Evolutionary conservation across 352 stramenopile species (phyloP).

Genomic region (Pythium biforme): DNA sequence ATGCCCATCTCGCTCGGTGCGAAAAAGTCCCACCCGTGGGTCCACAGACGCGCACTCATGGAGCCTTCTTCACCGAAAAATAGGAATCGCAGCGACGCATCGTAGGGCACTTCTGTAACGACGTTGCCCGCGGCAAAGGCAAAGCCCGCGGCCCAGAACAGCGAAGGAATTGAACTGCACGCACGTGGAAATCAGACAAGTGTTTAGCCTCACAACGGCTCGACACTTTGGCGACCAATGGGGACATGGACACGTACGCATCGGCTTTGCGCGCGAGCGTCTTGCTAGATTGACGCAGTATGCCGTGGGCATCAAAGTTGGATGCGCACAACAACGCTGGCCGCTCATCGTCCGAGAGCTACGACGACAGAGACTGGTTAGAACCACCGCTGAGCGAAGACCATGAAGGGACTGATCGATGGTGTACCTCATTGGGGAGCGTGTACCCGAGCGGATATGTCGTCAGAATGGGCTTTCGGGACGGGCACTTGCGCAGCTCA

Average conservation of each 20-base stretch:
- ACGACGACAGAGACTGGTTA: not conserved
- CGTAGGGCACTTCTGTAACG: conserved; percentile 81
- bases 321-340: conserved; percentile 67
- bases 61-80: conserved; percentile 95
- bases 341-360: conserved; percentile 48
- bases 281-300: conserved; percentile 64
- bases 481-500: conserved; percentile 49
- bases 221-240: not conserved
- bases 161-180: conserved; percentile 48
- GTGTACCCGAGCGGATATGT: conserved; percentile 93
- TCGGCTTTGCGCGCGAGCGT: conserved; percentile 36
- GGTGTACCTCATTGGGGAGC: conserved; percentile 56
- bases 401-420: not conserved
- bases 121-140: conserved; percentile 55
- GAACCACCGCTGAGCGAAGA: too few relatives aligned
- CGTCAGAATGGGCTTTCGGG: conserved; percentile 84
- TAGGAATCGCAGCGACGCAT: conserved; percentile 77
- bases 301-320: conserved; percentile 45
- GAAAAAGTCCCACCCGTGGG: conserved; percentile 90
- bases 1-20: conserved; percentile 65
- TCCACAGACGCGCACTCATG: conserved; percentile 91
- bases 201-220: not conserved
- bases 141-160: conserved; percentile 79
- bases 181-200: not conserved
- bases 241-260: conserved; percentile 31